Evolutionary conservation across 2,329 filamentous ascomycete species (phyloP), one percentile per base, ranked within the genome.

Genomic region (Corynespora cassiicola): DNA sequence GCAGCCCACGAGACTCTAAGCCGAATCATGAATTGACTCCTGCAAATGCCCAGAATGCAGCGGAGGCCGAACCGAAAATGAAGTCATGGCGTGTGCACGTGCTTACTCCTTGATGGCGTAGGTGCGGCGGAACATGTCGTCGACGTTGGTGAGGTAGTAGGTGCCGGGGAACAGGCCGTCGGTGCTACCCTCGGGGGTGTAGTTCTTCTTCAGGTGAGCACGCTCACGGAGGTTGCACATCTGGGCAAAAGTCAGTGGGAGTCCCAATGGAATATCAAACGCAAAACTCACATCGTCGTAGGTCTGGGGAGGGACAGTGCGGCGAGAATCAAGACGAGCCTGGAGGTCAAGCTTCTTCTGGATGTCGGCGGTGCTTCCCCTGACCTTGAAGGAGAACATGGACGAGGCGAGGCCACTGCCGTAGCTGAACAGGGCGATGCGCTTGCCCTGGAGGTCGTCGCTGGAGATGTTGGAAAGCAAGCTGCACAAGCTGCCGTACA

Each of bases 221-320:
- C 70, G 65, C 66, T 76, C 73, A 38, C 75, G 71, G 37, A 77
- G 66, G 56, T 74, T 73, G 70, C 75, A 78, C 72, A 76, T 75
- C 73, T 77, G 34, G 6, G 9, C 18, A 10, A 5, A 21, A 14
- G 31, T 71, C 47, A 70, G 63, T 52, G 45, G 51, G 23, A 50
- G 50, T 47, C 42, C 7, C 15, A 54, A 46, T 7, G 8, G 4
- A 10, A 7, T 2, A 10, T 33, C 26, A 53, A 50, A 30, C 36
- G 18, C 16, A n/a, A n/a, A 36, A 50, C 66, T 57, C 56, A 71
- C 68, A 43, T 71, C 69, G 32, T 78, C 75, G 60, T 77, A 78
- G 5, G 71, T 67, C 62, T 76, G 65, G 9, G 75, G 75, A 15
- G 68, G 59, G 17, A 77, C 74, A 36, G 67, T 64, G 34, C 71